Percentiles rank a stretch among this genome's conserved stretches.
Conservation (phyloP, 176 grass and related monocot species). For the Oryza nivara region DNA sequence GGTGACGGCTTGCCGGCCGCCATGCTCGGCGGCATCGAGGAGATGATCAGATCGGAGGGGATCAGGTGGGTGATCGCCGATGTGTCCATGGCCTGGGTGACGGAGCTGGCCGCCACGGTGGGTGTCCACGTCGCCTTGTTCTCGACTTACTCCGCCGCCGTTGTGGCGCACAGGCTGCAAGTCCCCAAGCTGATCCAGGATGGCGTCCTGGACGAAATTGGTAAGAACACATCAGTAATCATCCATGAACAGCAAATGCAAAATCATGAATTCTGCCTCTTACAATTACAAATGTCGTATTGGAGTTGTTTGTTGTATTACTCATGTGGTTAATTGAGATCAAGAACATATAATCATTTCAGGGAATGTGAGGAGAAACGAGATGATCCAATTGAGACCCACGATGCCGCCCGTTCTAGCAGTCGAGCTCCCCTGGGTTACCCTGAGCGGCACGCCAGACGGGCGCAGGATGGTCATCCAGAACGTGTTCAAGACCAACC, state of each 20-base stretch:
- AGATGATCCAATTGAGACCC: conserved; percentile 44
- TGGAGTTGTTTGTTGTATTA: neutral
- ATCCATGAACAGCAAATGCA: neutral
- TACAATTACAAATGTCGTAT: neutral
- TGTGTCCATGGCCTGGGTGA: conserved; percentile 48
- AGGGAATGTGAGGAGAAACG: conserved; percentile 32
- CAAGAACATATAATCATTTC: neutral
- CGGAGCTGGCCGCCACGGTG: conserved; percentile 30
- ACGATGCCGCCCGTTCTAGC: conserved; percentile 36
- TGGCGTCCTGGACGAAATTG: conserved; percentile 52
- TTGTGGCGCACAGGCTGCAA: conserved; percentile 28
- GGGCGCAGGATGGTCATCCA: neutral
- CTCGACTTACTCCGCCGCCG: conserved; percentile 37
- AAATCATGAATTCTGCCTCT: neutral
- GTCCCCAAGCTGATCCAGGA: conserved; percentile 52
- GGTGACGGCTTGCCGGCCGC: conserved; percentile 26
- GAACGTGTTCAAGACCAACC: neutral
- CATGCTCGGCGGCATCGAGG: conserved; percentile 51
- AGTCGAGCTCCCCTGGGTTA: conserved; percentile 36
- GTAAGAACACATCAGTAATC: conserved; percentile 38
- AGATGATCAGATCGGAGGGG: conserved; percentile 43
- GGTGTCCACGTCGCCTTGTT: conserved; percentile 41
- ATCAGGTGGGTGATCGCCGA: conserved; percentile 63
- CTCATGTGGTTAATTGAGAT: neutral
- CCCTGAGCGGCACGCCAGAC: neutral